phyloP scores from a whole-genome alignment of 306 rosid genomes.

The Cucurbita pepo region DNA sequence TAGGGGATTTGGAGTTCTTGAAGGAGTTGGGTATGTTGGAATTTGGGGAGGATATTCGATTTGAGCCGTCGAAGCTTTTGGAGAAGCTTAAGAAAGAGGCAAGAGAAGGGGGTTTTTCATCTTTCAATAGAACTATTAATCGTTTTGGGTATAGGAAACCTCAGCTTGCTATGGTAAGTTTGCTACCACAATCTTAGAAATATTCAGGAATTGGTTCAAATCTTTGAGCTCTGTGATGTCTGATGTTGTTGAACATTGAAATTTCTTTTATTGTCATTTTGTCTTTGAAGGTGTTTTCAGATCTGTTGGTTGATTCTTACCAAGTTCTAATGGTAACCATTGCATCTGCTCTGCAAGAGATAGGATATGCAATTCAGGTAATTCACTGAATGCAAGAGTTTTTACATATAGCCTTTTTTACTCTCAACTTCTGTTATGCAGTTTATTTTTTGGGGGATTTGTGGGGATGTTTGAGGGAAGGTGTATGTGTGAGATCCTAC shows the following conservation, averaged over 20 bases:
- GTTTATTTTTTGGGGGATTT: neutral
- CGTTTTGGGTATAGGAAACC: conserved; percentile 68
- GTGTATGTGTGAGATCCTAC: neutral
- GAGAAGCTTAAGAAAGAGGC: conserved; percentile 41
- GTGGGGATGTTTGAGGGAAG: neutral
- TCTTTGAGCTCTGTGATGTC: neutral
- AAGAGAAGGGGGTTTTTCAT: conserved; percentile 18
- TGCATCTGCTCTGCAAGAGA: conserved; percentile 61
- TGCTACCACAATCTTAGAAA: neutral
- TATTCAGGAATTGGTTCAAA: neutral
- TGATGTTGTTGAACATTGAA: neutral
- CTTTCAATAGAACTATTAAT: conserved; percentile 25
- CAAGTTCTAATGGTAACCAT: conserved; percentile 68
- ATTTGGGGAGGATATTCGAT: conserved; percentile 53
- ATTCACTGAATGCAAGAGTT: neutral
- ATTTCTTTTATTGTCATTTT: neutral
- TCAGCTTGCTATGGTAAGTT: conserved; percentile 76
- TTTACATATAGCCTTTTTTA: neutral
- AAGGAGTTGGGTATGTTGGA: conserved; percentile 41
- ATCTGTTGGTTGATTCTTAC: conserved; percentile 60
- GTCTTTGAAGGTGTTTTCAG: conserved; percentile 59
- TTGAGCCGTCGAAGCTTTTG: conserved; percentile 48
- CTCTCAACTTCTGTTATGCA: neutral
- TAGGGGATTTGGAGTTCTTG: conserved; percentile 25
- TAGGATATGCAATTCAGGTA: conserved; percentile 76